A percentile compares a stretch with the other conserved stretches of the same genome.
Evolutionary conservation across 768 basidiomycete species (phyloP).

Genomic region (Serendipita sp.): DNA sequence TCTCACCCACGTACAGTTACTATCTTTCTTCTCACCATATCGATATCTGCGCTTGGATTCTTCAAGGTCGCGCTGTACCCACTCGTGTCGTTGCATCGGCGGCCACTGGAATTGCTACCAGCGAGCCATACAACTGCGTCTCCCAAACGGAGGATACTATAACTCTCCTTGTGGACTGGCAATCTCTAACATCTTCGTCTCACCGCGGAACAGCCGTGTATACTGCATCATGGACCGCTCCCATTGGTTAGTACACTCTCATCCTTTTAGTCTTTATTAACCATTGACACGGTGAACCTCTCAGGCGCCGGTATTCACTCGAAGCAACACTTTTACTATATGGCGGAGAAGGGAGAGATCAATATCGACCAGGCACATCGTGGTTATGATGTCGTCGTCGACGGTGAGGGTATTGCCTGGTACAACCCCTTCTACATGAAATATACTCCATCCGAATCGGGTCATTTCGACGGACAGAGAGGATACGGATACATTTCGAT

Average conservation of each 20-base stretch:
- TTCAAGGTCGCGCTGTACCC: constrained; percentile 57
- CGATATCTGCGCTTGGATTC: constrained; percentile 75
- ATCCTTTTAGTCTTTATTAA: background rate
- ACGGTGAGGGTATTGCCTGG: constrained; percentile 71
- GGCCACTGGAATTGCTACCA: constrained; percentile 78
- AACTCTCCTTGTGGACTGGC: constrained; percentile 89
- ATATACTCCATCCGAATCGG: constrained; percentile 80
- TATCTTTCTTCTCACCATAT: constrained; percentile 94
- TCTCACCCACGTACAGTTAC: constrained; percentile 36
- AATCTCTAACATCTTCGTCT: constrained; percentile 33
- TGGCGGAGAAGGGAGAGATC: constrained; percentile 90
- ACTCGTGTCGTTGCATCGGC: constrained; percentile 84
- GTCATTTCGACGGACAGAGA: constrained; percentile 86
- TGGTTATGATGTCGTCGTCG: constrained; percentile 79
- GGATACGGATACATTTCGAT: constrained; percentile 86
- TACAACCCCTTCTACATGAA: constrained; percentile 51
- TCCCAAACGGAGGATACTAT: constrained; percentile 87
- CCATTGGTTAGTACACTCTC: constrained; percentile 17
- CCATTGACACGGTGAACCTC: background rate
- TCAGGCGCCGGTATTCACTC: constrained; percentile 61
- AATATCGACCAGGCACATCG: constrained; percentile 86
- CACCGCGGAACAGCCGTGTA: constrained; percentile 66
- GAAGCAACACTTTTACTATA: constrained; percentile 88
- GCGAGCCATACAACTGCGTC: constrained; percentile 76
- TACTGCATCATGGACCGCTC: constrained; percentile 91